These are phyloP conservation scores for Gyromitra esculenta DNA, from an alignment of 2,329 filamentous ascomycete species.

Conservation along the genomic window DNA sequence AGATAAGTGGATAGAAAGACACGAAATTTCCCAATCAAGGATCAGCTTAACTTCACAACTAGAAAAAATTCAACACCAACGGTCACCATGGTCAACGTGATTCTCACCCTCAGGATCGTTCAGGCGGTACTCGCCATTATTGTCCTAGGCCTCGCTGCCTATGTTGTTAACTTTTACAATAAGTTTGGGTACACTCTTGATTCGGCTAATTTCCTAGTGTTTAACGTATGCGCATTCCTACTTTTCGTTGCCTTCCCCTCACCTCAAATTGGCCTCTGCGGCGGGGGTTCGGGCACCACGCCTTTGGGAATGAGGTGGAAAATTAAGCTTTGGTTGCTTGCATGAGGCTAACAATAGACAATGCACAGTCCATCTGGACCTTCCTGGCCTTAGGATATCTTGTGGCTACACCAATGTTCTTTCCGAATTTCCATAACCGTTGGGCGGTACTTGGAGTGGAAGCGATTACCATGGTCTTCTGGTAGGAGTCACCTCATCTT, in stretches of 20 bases:
- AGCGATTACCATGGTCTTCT: slow-evolving; percentile 55
- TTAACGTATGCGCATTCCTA: slow-evolving; percentile 50
- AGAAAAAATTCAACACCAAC: background rate
- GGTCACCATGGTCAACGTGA: slow-evolving; percentile 52
- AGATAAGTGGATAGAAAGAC: slow-evolving; percentile 14
- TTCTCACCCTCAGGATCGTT: slow-evolving; percentile 52
- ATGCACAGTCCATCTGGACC: slow-evolving; percentile 53
- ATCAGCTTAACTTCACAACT: background rate
- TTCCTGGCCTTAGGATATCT: slow-evolving; percentile 53
- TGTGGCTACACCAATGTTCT: slow-evolving; percentile 54
- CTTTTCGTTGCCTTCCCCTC: slow-evolving; percentile 13
- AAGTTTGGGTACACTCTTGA: slow-evolving; percentile 6
- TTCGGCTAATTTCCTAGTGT: slow-evolving; percentile 53
- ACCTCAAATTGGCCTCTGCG: background rate
- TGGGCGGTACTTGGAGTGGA: slow-evolving; percentile 55
- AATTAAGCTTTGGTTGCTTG: slow-evolving; percentile 30
- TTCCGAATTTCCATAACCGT: slow-evolving; percentile 53
- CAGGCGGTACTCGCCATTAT: slow-evolving; percentile 53
- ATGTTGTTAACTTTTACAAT: slow-evolving; percentile 48
- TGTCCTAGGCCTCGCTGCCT: slow-evolving; percentile 51
- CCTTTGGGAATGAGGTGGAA: slow-evolving; percentile 6
- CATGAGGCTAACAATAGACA: slow-evolving; percentile 31
- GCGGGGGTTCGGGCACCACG: background rate
- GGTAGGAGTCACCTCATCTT: slow-evolving; percentile 31
- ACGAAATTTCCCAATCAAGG: background rate